Evolutionary conservation across 2,329 filamentous ascomycete genomes (phyloP).

Genomic region (Trichoderma brevicompactum): DNA sequence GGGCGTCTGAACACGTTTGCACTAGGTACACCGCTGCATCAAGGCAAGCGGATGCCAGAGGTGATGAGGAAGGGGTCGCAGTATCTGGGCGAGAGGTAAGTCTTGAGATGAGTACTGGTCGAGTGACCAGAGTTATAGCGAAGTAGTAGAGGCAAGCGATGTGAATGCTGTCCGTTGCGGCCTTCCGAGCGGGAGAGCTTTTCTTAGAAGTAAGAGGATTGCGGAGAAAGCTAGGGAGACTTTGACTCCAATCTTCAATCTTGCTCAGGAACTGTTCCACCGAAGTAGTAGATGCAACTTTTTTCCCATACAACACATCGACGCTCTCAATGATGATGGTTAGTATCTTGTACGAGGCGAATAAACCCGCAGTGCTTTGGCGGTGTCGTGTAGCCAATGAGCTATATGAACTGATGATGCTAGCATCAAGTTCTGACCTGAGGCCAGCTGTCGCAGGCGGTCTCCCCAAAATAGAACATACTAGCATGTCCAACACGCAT

Average conservation of each 20-base stretch:
- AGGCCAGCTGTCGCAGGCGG: constrained; percentile 44
- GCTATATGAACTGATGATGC: constrained; percentile 34
- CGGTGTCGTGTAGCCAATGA: not conserved
- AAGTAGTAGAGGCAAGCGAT: constrained; percentile 64
- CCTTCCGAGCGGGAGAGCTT: constrained; percentile 34
- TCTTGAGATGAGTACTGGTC: constrained; percentile 58
- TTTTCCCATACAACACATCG: constrained; percentile 48
- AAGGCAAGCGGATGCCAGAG: constrained; percentile 57
- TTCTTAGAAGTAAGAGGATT: constrained; percentile 12
- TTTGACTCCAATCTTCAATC: constrained; percentile 52
- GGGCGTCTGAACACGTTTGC: constrained; percentile 56
- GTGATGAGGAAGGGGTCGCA: constrained; percentile 36
- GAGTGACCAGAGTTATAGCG: constrained; percentile 59
- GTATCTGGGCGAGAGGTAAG: constrained; percentile 47
- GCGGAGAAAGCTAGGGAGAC: constrained; percentile 45
- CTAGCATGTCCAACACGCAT: constrained; percentile 46
- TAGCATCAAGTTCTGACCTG: constrained; percentile 36
- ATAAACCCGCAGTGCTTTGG: constrained; percentile 37
- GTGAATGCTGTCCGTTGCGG: constrained; percentile 55
- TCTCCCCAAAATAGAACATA: constrained; percentile 46
- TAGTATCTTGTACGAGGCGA: constrained; percentile 49
- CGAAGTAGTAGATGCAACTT: constrained; percentile 37
- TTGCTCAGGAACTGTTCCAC: constrained; percentile 49
- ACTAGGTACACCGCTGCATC: constrained; percentile 60
- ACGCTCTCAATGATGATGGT: constrained; percentile 52